phyloP scores from a whole-genome alignment of 1,284 basidiomycete species.

The Marasmius tenuissimus region DNA sequence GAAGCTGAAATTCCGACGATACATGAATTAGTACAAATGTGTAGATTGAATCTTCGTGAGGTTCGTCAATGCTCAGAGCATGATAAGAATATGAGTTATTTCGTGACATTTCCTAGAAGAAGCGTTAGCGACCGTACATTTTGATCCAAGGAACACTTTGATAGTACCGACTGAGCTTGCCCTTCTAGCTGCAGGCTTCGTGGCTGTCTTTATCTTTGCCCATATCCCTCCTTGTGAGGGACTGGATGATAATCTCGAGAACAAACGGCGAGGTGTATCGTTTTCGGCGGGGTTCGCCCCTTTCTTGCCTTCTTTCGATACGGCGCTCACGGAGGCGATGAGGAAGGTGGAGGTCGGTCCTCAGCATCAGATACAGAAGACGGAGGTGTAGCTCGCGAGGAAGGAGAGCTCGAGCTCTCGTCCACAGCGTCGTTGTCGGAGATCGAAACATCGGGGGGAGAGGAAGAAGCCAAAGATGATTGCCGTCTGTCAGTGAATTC shows the following conservation, averaged over 20 bases:
- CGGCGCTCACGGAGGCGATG: not conserved
- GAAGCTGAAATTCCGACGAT: too few relatives aligned
- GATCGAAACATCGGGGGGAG: not conserved
- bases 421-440: not conserved
- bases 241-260: not conserved
- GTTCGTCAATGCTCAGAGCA: too few relatives aligned
- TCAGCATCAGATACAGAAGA: not conserved
- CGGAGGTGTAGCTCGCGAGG: not conserved
- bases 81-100: too few relatives aligned
- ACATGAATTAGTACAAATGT: too few relatives aligned
- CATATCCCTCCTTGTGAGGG: conserved; percentile 24
- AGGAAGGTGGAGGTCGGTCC: not conserved
- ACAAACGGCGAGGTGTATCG: not conserved
- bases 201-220: conserved; percentile 34
- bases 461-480: not conserved
- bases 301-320: not conserved
- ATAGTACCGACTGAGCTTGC: conserved; percentile 3
- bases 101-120: too few relatives aligned
- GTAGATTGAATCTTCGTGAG: too few relatives aligned
- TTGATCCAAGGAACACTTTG: not conserved
- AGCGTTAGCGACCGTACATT: too few relatives aligned
- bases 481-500: not conserved
- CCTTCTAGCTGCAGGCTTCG: conserved; percentile 21
- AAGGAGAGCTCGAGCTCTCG: not conserved
- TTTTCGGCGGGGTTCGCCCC: not conserved